Evolutionary conservation across 163 green algal species (phyloP), one percentile per base, ranked within the genome.

Genomic region (Scenedesmus sp.): DNA sequence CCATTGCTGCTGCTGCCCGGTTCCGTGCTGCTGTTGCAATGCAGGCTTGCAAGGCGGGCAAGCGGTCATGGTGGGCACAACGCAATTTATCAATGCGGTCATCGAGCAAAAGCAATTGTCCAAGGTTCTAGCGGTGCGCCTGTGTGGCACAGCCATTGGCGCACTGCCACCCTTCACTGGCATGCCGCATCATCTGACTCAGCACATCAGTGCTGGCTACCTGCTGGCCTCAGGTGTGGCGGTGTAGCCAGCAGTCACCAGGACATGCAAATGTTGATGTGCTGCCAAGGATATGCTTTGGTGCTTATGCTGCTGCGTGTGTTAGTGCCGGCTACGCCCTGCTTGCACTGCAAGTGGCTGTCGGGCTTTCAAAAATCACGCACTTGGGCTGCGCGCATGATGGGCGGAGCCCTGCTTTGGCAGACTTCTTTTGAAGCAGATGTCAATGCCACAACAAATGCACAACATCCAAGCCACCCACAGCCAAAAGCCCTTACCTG

Each of bases 71-170:
- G 37, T 94, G 40, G 93, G 91, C 18, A 95, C 93, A 1, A 93
- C 91, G 0, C 91, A 93, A 43, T 93, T 94, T 91, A 91, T 95
- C 9, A 95, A 95, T 37, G 93, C 93, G 0, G 18, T 72, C 53
- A 40, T 93, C 5, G 56, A 94, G 68, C 86, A 56, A 12, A 40
- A 44, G 24, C 87, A 85, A 3, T 37, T 95, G 82, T 80, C 78
- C 3, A 43, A 37, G 13, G 93, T 95, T 33, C 83, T 83, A 0
- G 83, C 93, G 0, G 59, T 89, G 9, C 89, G 90, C 33, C 86
- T 94, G n/a, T 93, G 90, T 85, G 92, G 90, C 20, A 79, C 90
- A 13, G 84, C 92, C 24, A 94, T 86, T 9, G 70, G 18, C 24
- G 78, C 90, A 33, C 83, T 94, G 78, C 92, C 92, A 10, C 86